Evolutionary conservation across 2,329 filamentous ascomycete species (phyloP).

Genomic region (Verticillium tricorpus): DNA sequence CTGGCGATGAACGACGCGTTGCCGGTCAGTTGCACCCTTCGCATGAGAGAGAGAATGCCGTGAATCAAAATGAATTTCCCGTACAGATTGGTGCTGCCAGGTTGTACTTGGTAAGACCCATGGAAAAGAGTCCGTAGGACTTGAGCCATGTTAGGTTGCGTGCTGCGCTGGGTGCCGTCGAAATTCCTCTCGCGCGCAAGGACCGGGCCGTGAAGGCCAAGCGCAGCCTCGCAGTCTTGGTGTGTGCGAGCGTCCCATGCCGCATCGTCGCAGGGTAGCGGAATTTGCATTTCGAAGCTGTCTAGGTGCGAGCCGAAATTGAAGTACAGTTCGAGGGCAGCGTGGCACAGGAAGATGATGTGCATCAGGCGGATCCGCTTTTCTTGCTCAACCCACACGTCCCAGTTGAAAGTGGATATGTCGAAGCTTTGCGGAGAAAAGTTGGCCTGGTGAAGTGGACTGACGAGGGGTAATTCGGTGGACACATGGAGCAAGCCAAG

Average conservation of each 20-base stretch:
- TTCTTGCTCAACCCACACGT: slow-evolving; percentile 66
- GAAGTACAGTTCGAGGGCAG: slow-evolving; percentile 66
- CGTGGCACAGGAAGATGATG: slow-evolving; percentile 60
- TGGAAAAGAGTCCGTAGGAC: slow-evolving; percentile 59
- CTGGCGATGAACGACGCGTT: slow-evolving; percentile 28
- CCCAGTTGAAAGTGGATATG: slow-evolving; percentile 58
- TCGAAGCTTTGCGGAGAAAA: slow-evolving; percentile 41
- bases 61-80: slow-evolving; percentile 73
- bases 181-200: slow-evolving; percentile 53
- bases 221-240: slow-evolving; percentile 57
- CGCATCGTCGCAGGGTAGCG: slow-evolving; percentile 69
- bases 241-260: slow-evolving; percentile 64
- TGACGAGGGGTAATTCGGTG: slow-evolving; percentile 44
- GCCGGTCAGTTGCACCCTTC: slow-evolving; percentile 36
- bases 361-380: slow-evolving; percentile 62
- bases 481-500: slow-evolving; percentile 52
- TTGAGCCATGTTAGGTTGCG: slow-evolving; percentile 60
- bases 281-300: slow-evolving; percentile 57
- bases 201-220: slow-evolving; percentile 57
- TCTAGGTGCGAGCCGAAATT: slow-evolving; percentile 62
- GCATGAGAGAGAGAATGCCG: slow-evolving; percentile 59
- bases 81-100: slow-evolving; percentile 64
- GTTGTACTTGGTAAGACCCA: slow-evolving; percentile 53
- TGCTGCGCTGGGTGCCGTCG: slow-evolving; percentile 57
- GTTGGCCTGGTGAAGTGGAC: slow-evolving; percentile 55